Evolutionary conservation across 306 rosid genomes (phyloP).

Genomic region (Rosa persica): DNA sequence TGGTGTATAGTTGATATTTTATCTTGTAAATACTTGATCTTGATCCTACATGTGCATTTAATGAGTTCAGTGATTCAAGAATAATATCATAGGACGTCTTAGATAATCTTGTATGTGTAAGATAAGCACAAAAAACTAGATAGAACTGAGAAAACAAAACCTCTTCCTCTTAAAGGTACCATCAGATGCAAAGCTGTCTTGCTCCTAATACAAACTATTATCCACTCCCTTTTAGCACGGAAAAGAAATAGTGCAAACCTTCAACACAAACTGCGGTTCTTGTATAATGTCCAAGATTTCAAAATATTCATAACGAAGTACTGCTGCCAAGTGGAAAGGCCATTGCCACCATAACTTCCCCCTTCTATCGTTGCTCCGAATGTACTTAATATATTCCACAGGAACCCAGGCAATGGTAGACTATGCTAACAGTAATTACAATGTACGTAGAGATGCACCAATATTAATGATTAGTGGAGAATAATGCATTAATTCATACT

Average conservation of each 20-base stretch:
- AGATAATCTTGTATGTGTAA: neutral
- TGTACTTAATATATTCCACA: neutral
- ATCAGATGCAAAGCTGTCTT: neutral
- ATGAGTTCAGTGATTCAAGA: neutral
- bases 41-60: neutral
- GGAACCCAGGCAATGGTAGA: neutral
- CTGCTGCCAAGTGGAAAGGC: neutral
- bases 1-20: neutral
- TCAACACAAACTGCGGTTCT: neutral
- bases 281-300: neutral
- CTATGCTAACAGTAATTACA: neutral
- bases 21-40: neutral
- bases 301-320: neutral
- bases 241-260: neutral
- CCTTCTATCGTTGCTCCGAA: neutral
- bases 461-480: neutral
- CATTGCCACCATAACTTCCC: neutral
- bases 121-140: neutral
- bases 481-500: neutral
- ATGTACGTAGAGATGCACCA: neutral
- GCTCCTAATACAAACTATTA: neutral
- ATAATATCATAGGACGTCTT: neutral
- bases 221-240: neutral
- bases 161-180: neutral
- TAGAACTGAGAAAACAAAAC: neutral